phyloP scores from a whole-genome alignment of 129 eudicot species.

The Centaurea solstitialis region DNA sequence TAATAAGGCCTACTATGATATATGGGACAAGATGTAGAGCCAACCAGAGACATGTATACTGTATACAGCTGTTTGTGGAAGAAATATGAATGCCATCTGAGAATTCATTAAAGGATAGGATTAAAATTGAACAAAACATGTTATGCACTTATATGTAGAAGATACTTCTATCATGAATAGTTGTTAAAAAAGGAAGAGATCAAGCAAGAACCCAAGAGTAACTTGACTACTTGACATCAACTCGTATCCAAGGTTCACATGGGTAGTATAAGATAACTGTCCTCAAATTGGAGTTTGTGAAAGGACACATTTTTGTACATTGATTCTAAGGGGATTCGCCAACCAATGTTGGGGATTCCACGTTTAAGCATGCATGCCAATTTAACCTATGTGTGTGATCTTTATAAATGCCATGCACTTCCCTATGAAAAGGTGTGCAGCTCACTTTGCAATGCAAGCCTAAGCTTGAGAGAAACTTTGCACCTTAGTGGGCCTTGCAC shows the following conservation, averaged over 20 bases:
- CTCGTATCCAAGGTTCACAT: background rate
- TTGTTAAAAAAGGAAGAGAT: background rate
- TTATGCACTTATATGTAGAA: background rate
- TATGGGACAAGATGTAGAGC: too few relatives aligned
- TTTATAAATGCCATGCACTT: background rate
- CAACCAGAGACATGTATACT: too few relatives aligned
- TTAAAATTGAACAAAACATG: background rate
- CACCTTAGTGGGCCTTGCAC: background rate
- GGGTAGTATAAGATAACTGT: background rate
- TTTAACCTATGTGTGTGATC: background rate
- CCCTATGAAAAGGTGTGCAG: background rate
- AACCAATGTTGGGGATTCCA: background rate
- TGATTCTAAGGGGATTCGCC: background rate
- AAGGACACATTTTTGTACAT: background rate
- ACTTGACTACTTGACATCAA: too few relatives aligned
- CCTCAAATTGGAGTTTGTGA: background rate
- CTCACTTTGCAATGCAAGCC: background rate
- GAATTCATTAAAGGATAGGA: too few relatives aligned
- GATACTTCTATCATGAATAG: background rate
- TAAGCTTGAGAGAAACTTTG: background rate
- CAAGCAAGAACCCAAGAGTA: background rate
- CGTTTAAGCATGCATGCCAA: background rate
- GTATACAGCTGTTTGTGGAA: too few relatives aligned
- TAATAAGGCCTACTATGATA: too few relatives aligned
- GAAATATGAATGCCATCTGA: too few relatives aligned